These are phyloP conservation scores for Ampelocalamus luodianensis DNA, from an alignment of 176 grass and related monocot species.

Conservation along the genomic window DNA sequence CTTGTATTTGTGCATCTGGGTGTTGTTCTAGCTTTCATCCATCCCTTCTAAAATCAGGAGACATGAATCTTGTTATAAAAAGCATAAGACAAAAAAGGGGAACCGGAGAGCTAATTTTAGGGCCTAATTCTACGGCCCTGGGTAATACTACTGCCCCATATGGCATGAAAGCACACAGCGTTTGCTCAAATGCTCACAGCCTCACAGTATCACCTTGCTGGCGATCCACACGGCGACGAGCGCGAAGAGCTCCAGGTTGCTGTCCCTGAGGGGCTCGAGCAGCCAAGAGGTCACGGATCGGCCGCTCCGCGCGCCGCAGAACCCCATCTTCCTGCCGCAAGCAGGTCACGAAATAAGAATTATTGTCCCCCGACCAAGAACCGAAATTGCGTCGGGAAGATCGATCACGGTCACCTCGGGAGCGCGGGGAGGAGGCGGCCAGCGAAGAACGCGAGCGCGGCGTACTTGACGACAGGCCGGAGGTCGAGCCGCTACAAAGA, in stretches of 20 bases:
- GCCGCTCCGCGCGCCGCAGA: constrained; percentile 19
- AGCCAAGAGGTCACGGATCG: constrained; percentile 64
- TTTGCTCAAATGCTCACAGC: background rate
- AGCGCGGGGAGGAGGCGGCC: constrained; percentile 67
- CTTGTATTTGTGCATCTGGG: too few relatives aligned
- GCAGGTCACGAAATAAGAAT: constrained; percentile 8
- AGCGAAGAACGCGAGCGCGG: constrained; percentile 71
- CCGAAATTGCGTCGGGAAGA: background rate
- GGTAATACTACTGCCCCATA: too few relatives aligned
- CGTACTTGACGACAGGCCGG: constrained; percentile 78
- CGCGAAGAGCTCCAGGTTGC: constrained; percentile 87
- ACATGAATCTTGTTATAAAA: too few relatives aligned
- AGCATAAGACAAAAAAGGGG: too few relatives aligned
- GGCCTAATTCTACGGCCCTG: too few relatives aligned
- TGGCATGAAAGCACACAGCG: background rate
- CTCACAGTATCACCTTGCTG: constrained; percentile 61
- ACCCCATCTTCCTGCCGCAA: constrained; percentile 49
- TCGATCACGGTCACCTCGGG: constrained; percentile 49
- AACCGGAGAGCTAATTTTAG: too few relatives aligned
- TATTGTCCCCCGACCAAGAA: background rate
- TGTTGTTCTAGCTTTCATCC: too few relatives aligned
- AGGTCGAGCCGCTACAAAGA: constrained; percentile 69
- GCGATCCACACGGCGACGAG: constrained; percentile 81
- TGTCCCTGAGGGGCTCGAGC: constrained; percentile 71
- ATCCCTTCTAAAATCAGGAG: too few relatives aligned